Evolutionary conservation across 2,329 filamentous ascomycete species (phyloP).

Genomic region (Coniochaeta pulveracea): DNA sequence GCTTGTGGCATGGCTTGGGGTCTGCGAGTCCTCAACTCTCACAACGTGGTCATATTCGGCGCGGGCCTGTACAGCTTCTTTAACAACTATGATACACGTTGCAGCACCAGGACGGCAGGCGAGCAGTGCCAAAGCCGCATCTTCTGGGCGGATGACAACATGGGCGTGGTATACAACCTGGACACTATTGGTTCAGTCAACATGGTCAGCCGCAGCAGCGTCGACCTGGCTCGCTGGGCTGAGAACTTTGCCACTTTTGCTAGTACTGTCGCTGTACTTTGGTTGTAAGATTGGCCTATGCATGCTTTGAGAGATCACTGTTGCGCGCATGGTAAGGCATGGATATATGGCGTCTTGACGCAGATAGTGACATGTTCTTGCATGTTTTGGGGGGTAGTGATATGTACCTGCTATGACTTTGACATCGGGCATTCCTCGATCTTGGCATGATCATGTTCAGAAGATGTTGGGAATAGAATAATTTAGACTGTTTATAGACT

Average conservation of each 20-base stretch:
- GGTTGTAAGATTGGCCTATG: conserved; percentile 2
- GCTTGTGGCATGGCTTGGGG: conserved; percentile 52
- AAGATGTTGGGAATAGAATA: no score
- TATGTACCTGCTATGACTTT: no score
- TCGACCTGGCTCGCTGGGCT: conserved; percentile 20
- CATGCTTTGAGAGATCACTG: no score
- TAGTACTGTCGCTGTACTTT: conserved; percentile 19
- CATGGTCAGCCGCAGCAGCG: conserved; percentile 22
- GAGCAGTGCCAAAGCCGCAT: conserved; percentile 34
- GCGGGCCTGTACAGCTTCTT: conserved; percentile 59
- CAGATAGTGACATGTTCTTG: no score
- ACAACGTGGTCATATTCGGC: conserved; percentile 45
- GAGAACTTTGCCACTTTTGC: conserved; percentile 25
- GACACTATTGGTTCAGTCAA: conserved; percentile 27
- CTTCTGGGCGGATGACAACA: conserved; percentile 14
- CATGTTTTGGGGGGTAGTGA: no score
- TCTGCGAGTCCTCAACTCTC: conserved; percentile 44
- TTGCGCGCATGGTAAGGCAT: no score
- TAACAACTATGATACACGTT: conserved; percentile 45
- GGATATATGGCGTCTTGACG: no score
- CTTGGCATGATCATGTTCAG: no score
- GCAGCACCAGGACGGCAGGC: conserved; percentile 25
- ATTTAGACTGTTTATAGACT: no score
- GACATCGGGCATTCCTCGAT: no score
- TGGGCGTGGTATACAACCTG: conserved; percentile 26